Base-by-base conservation (phyloP, 176 grass and related monocot species). In the Secale cereale region DNA sequence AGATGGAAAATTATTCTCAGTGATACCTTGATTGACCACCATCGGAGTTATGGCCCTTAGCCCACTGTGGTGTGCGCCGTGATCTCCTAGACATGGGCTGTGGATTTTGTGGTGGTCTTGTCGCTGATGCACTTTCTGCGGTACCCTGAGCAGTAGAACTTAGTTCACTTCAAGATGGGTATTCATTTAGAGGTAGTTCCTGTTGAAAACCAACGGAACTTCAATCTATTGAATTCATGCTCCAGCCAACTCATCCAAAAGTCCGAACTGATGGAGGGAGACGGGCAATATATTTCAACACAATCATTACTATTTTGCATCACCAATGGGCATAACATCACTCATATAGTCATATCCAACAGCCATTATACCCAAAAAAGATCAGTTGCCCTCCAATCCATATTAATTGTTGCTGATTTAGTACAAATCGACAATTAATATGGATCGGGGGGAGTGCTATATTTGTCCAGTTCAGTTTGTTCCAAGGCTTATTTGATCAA, bases 11-110 rank as follows among this genome's bases (percentile, higher is more conserved):
- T 17, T 74, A 64, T 79, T 12, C 56, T 50, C 19, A 9, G 7
- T 54, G 2, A 33, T 98, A 98, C 96, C 93, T 95, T 76, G 96
- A 95, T 48, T 83, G 89, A 43, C 91, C 80, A 82, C 94, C 96
- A 26, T 93, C 91, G 10, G 92, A 95, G 37, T 74, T 79, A 8
- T 67, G 64, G 86, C 87, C 60, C 82, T 92, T 97, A 41, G 96
- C 96, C 91, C 91, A 98, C 30, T 86, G 83, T 19, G 93, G 89
- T 41, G 93, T 98, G 65, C 96, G 80, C 64, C 93, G 79, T 73
- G 93, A 98, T 82, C 93, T 87, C 79, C 72, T 91, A 10, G 95
- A 95, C 75, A 92, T 78, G 33, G 85, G 89, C 60, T 88, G 87
- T 39, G 81, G 81, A 68, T 78, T 70, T 82, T 86, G 84, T 71